Percentiles rank a stretch among this genome's conserved stretches.
Conservation (phyloP, 148 eudicot species). For the Rhododendron mucronatum region DNA sequence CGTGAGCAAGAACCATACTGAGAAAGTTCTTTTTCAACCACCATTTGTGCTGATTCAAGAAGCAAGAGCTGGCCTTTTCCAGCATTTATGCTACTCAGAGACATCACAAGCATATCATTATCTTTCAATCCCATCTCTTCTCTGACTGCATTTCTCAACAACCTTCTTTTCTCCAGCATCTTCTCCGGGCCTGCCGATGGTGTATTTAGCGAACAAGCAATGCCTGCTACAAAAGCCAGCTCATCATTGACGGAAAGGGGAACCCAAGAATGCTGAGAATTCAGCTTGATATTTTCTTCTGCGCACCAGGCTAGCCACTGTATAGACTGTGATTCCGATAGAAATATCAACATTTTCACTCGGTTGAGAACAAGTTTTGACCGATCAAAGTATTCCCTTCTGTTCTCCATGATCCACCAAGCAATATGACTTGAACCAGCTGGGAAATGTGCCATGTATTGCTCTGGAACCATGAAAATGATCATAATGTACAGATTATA, state of each 20-base stretch:
- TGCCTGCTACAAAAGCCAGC: conserved; percentile 94
- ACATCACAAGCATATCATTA: conserved; percentile 75
- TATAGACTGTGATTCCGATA: conserved; percentile 80
- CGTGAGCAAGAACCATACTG: conserved; percentile 16
- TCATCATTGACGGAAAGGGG: conserved; percentile 97
- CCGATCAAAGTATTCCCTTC: conserved; percentile 89
- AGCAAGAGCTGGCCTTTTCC: conserved; percentile 92
- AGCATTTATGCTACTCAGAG: conserved; percentile 89
- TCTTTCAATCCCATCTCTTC: conserved; percentile 87
- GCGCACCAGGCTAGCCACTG: conserved; percentile 93
- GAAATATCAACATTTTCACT: conserved; percentile 82
- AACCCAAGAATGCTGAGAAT: conserved; percentile 51
- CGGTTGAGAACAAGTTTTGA: conserved; percentile 76
- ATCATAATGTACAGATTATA: not conserved
- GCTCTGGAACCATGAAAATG: conserved; percentile 42
- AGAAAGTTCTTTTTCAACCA: conserved; percentile 36
- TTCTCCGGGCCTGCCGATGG: conserved; percentile 62
- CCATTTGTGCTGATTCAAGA: conserved; percentile 70
- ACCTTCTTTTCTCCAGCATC: conserved; percentile 69
- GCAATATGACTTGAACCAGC: conserved; percentile 85
- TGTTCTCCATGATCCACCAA: conserved; percentile 99
- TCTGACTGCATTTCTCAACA: conserved; percentile 64
- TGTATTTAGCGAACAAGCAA: conserved; percentile 75
- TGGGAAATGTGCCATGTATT: conserved; percentile 52
- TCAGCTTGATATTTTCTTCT: conserved; percentile 69